These are phyloP conservation scores for Suhomyces sp. DNA, from an alignment of 805 yeast genomes.

Conservation along the genomic window DNA sequence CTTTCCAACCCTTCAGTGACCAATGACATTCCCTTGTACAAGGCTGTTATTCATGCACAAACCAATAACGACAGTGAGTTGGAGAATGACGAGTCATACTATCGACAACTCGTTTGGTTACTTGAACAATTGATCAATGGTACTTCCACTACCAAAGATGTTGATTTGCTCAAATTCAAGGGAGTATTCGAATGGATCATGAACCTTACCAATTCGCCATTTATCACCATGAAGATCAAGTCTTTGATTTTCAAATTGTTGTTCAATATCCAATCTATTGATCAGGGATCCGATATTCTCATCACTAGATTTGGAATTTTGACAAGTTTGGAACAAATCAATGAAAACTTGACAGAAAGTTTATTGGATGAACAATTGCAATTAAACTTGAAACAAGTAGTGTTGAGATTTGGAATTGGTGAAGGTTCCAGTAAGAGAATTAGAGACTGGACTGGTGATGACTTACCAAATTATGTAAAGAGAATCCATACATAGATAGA, in stretches of 20 bases:
- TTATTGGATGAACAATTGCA: conserved; percentile 28
- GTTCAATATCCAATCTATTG: conserved; percentile 49
- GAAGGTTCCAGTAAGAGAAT: conserved; percentile 52
- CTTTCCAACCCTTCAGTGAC: conserved; percentile 51
- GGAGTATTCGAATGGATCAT: conserved; percentile 69
- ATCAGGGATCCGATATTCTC: conserved; percentile 57
- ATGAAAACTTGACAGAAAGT: conserved; percentile 8
- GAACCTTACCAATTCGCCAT: conserved; percentile 55
- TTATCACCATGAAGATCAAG: conserved; percentile 39
- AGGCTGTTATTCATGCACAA: conserved; percentile 30
- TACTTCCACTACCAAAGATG: conserved; percentile 48
- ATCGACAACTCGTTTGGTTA: conserved; percentile 67
- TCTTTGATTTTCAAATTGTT: conserved; percentile 43
- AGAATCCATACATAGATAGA: conserved; percentile 17
- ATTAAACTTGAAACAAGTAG: conserved; percentile 47
- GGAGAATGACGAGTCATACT: conserved; percentile 49
- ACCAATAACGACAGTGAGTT: conserved; percentile 22
- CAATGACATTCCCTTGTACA: conserved; percentile 48
- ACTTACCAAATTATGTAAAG: conserved; percentile 47
- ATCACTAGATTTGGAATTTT: conserved; percentile 55
- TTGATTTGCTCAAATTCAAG: conserved; percentile 49
- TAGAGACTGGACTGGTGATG: conserved; percentile 59
- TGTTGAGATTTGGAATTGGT: conserved; percentile 43
- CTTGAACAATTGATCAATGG: conserved; percentile 49
- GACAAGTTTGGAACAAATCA: conserved; percentile 21